phyloP scores from a whole-genome alignment of 2,329 filamentous ascomycete species.

The Colletotrichum cordylinicola region DNA sequence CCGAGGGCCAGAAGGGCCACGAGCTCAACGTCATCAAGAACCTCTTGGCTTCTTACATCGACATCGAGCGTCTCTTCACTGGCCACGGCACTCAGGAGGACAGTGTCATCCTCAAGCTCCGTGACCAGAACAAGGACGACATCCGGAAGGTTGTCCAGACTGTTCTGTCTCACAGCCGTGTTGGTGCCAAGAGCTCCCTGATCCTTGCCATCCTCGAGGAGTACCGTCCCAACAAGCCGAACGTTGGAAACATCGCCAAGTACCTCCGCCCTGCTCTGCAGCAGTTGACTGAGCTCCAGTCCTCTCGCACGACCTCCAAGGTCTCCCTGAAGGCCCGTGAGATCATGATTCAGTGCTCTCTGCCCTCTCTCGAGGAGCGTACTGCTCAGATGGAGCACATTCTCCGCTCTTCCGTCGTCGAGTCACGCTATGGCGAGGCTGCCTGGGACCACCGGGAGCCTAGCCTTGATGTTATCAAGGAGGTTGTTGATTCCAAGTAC shows the following conservation, averaged over 20 bases:
- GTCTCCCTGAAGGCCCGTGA: conserved; percentile 97
- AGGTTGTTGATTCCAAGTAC: conserved; percentile 98
- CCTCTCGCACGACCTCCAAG: conserved; percentile 82
- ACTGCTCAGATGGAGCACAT: conserved; percentile 99
- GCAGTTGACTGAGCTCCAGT: conserved; percentile 90
- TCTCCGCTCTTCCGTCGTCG: conserved; percentile 89
- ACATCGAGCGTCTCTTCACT: conserved; percentile 87
- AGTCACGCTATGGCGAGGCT: conserved; percentile 96
- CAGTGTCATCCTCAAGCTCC: conserved; percentile 89
- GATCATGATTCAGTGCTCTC: conserved; percentile 94
- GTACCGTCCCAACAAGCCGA: conserved; percentile 94
- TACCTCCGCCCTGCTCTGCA: conserved; percentile 83
- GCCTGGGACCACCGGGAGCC: conserved; percentile 97
- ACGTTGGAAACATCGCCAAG: conserved; percentile 86
- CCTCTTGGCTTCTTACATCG: conserved; percentile 82
- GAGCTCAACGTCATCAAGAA: conserved; percentile 83
- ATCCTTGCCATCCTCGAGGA: conserved; percentile 90
- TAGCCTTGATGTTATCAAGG: conserved; percentile 88
- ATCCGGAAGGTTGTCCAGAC: conserved; percentile 83
- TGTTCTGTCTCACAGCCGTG: conserved; percentile 91
- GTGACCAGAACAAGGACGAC: conserved; percentile 96
- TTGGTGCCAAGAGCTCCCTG: conserved; percentile 92
- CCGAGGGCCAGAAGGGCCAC: conserved; percentile 87
- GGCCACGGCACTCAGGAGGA: conserved; percentile 87
- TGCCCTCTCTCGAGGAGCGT: conserved; percentile 95